Conservation (phyloP, 495 filamentous ascomycete genomes). For the Talaromyces wortmannii region DNA sequence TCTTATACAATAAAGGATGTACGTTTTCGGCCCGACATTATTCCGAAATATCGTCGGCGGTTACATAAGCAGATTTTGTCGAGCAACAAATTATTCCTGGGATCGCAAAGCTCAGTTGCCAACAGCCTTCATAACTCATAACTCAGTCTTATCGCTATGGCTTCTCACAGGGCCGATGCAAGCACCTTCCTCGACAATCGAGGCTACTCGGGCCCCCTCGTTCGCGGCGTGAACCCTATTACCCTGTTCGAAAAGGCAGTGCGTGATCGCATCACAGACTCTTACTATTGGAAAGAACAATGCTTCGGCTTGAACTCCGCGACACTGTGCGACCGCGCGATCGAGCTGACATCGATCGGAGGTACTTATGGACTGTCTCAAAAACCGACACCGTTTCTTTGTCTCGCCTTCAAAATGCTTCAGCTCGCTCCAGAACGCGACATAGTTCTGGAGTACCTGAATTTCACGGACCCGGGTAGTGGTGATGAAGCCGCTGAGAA, state of each 20-base stretch:
- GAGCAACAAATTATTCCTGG: too few relatives aligned
- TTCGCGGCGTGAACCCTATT: slow-evolving; percentile 79
- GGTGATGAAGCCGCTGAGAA: slow-evolving; percentile 18
- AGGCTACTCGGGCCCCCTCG: slow-evolving; percentile 59
- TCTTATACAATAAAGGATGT: too few relatives aligned
- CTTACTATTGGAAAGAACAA: slow-evolving; percentile 98
- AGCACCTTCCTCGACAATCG: slow-evolving; percentile 73
- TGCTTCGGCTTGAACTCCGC: slow-evolving; percentile 92
- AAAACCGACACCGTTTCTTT: slow-evolving; percentile 87
- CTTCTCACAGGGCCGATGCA: slow-evolving; percentile 63
- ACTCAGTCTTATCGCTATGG: slow-evolving; percentile 11
- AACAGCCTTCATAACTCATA: too few relatives aligned
- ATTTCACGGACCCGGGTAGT: slow-evolving; percentile 41
- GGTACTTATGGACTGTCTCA: slow-evolving; percentile 78
- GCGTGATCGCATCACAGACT: slow-evolving; percentile 87
- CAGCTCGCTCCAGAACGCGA: slow-evolving; percentile 75
- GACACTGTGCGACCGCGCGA: slow-evolving; percentile 84
- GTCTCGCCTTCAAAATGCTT: slow-evolving; percentile 88
- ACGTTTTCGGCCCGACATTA: too few relatives aligned
- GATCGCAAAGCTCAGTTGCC: too few relatives aligned
- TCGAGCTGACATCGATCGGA: slow-evolving; percentile 74
- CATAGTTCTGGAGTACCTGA: slow-evolving; percentile 75
- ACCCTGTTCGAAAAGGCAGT: slow-evolving; percentile 89
- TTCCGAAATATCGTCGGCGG: too few relatives aligned
- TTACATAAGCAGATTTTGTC: too few relatives aligned